These are phyloP conservation scores for Phytophthora tubulina DNA, from an alignment of 352 stramenopile genomes.

Conservation along the genomic window DNA sequence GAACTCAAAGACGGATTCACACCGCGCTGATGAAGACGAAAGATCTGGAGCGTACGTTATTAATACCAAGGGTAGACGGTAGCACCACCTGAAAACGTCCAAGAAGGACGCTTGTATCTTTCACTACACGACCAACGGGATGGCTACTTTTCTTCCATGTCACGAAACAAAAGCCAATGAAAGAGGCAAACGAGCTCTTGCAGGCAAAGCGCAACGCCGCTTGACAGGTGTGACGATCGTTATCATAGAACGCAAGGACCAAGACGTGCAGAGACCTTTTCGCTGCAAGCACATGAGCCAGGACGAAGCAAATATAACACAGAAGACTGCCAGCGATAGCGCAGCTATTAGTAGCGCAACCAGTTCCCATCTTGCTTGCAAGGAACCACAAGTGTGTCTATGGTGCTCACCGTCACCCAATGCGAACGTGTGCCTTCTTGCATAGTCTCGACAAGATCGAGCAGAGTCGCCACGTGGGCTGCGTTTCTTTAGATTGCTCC, in stretches of 20 bases:
- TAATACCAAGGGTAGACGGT: conserved; percentile 2
- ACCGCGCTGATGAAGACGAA: background rate
- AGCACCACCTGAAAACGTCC: conserved; percentile 14
- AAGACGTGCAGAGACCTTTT: conserved; percentile 28
- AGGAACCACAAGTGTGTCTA: conserved; percentile 23
- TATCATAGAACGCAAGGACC: conserved; percentile 1
- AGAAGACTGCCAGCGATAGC: conserved; percentile 2
- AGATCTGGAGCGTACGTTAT: background rate
- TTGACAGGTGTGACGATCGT: background rate
- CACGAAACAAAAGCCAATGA: conserved; percentile 23
- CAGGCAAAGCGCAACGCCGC: conserved; percentile 12
- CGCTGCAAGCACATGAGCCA: conserved; percentile 22
- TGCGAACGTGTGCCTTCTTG: conserved; percentile 8
- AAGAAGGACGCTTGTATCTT: conserved; percentile 21
- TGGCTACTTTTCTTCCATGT: conserved; percentile 14
- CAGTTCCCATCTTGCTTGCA: conserved; percentile 29
- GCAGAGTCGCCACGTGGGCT: conserved; percentile 24
- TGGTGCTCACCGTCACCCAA: conserved; percentile 17
- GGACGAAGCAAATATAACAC: conserved; percentile 19
- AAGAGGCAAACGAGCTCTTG: conserved; percentile 2
- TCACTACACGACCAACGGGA: conserved; percentile 15
- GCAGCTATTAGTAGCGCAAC: conserved; percentile 11
- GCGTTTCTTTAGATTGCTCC: conserved; percentile 32
- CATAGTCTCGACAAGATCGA: conserved; percentile 26
- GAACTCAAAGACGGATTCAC: background rate